Evolutionary conservation across 2,329 filamentous ascomycete genomes (phyloP).

Genomic region (Leptographium flavum): DNA sequence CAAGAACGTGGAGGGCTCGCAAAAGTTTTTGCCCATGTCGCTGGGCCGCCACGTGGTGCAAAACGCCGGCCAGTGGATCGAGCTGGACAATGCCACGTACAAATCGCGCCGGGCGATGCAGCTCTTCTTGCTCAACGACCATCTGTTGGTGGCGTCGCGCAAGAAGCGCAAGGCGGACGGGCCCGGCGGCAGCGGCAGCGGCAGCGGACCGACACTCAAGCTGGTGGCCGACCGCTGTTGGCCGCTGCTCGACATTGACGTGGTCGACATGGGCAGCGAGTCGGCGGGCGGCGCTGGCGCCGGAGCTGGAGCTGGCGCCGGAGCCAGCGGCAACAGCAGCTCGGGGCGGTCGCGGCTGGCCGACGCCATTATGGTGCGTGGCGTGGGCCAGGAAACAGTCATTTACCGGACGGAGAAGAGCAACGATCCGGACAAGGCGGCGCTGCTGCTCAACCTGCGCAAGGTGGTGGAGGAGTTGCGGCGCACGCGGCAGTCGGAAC

Average conservation of each 20-base stretch:
- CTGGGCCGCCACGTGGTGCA: conserved; percentile 87
- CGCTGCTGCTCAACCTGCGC: conserved; percentile 75
- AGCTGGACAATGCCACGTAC: conserved; percentile 94
- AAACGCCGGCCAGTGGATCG: conserved; percentile 87
- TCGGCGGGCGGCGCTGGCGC: conserved; percentile 3
- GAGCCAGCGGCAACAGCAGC: background rate
- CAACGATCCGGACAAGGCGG: conserved; percentile 63
- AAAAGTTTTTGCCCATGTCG: conserved; percentile 87
- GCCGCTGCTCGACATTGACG: conserved; percentile 82
- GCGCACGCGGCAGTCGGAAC: conserved; percentile 71
- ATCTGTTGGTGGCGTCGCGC: conserved; percentile 76
- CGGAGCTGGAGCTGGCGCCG: conserved; percentile 10
- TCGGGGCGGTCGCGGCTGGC: conserved; percentile 48
- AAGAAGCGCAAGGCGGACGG: conserved; percentile 84
- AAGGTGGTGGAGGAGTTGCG: conserved; percentile 88
- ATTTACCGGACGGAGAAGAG: conserved; percentile 84
- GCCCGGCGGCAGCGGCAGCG: conserved; percentile 20
- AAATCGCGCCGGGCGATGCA: conserved; percentile 82
- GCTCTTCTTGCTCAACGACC: conserved; percentile 86
- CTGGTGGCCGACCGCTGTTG: conserved; percentile 90
- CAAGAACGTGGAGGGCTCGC: conserved; percentile 94
- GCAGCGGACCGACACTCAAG: conserved; percentile 48
- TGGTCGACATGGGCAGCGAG: conserved; percentile 57
- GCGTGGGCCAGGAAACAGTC: conserved; percentile 76
- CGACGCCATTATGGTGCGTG: conserved; percentile 80